Evolutionary conservation across 768 basidiomycete species (phyloP).

Genomic region (Kwoniella newhampshirensis): DNA sequence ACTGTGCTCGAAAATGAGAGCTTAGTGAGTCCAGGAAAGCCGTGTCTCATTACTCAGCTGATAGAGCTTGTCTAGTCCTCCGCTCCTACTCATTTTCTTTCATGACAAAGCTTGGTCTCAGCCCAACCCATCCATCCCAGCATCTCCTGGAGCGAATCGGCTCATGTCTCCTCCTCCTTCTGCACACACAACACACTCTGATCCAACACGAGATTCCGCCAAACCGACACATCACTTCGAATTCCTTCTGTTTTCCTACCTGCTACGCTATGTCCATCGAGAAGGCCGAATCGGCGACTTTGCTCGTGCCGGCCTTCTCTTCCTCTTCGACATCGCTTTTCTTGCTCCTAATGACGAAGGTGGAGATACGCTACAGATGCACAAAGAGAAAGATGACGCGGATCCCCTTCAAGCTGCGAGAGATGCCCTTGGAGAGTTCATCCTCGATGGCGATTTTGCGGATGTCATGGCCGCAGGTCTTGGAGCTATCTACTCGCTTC

Average conservation of each 20-base stretch:
- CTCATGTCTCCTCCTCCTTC: conserved; percentile 64
- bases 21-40: conserved; percentile 49
- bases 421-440: conserved; percentile 84
- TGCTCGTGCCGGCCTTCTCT: conserved; percentile 85
- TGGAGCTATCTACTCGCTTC: conserved; percentile 84
- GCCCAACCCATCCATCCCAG: conserved; percentile 17
- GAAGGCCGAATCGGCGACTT: conserved; percentile 92
- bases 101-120: conserved; percentile 76
- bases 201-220: conserved; percentile 52
- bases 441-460: conserved; percentile 96
- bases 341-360: conserved; percentile 27
- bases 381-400: conserved; percentile 21
- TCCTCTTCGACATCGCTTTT: conserved; percentile 89
- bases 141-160: conserved; percentile 8
- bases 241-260: conserved; percentile 91
- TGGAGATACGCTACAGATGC: conserved; percentile 22
- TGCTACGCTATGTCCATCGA: conserved; percentile 89
- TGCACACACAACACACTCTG: conserved; percentile 62
- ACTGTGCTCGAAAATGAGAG: conserved; percentile 85
- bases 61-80: conserved; percentile 50
- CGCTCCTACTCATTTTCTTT: conserved; percentile 91
- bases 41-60: conserved; percentile 56
- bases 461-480: conserved; percentile 92
- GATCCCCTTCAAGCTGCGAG: conserved; percentile 84
- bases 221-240: conserved; percentile 69